Percentiles rank a stretch among this genome's conserved stretches.
phyloP scores from a whole-genome alignment of 23 red algal species.

The Cyanidiococcus yangmingshanensis region DNA sequence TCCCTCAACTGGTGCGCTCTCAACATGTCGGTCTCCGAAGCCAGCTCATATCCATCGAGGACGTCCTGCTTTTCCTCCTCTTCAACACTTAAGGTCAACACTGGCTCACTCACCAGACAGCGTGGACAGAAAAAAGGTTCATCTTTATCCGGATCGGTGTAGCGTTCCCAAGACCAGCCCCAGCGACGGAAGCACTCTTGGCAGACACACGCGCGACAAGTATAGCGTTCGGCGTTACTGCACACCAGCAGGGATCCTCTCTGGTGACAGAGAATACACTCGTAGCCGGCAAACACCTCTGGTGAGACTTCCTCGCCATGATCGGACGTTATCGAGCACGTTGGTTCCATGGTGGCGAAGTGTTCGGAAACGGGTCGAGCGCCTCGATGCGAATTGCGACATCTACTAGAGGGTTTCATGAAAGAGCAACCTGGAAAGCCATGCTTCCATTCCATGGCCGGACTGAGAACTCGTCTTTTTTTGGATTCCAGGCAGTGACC shows the following conservation, averaged over 20 bases:
- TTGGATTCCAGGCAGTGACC: too few species aligned
- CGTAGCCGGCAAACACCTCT: slow-evolving; percentile 11
- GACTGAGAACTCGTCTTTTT: too few species aligned
- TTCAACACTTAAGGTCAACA: background rate
- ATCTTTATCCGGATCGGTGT: background rate
- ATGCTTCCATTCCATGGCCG: too few species aligned
- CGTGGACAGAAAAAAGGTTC: slow-evolving; percentile 2
- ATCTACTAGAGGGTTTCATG: too few species aligned
- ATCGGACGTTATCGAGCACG: too few species aligned
- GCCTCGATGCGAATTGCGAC: too few species aligned
- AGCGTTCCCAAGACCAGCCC: slow-evolving; percentile 9
- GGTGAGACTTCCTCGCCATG: background rate
- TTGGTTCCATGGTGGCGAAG: too few species aligned
- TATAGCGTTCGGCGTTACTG: background rate
- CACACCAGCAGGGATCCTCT: background rate
- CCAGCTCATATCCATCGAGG: too few species aligned
- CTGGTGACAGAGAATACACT: background rate
- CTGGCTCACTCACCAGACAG: background rate
- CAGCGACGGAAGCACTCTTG: background rate
- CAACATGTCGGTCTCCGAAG: too few species aligned
- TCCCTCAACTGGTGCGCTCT: background rate
- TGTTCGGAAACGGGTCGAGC: background rate
- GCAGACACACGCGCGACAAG: slow-evolving; percentile 13
- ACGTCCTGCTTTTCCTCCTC: background rate
- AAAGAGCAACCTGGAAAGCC: too few species aligned